Conservation (phyloP, 2,329 filamentous ascomycete genomes). For the Purpureocillium lavendulum region DNA sequence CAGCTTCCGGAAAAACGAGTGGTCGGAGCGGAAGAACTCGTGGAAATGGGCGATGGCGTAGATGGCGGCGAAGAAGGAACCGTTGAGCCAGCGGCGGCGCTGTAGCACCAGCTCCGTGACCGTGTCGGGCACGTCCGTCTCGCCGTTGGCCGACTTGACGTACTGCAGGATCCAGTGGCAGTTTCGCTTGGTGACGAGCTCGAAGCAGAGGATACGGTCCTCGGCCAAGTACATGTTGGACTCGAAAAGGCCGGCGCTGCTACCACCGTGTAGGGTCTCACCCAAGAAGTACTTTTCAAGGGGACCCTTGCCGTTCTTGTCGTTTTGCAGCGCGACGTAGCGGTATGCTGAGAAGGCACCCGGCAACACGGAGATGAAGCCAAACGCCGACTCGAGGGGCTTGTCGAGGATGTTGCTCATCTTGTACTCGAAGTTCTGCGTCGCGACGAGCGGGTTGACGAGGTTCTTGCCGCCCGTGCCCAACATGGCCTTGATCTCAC, state of each 20-base stretch:
- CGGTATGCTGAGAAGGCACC: slow-evolving; percentile 98
- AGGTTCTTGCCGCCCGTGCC: slow-evolving; percentile 76
- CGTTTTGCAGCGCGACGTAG: slow-evolving; percentile 89
- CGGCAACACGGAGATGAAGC: slow-evolving; percentile 93
- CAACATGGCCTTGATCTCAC: slow-evolving; percentile 98
- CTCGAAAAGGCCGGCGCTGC: slow-evolving; percentile 91
- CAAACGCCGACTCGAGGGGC: slow-evolving; percentile 92
- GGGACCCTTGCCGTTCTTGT: slow-evolving; percentile 87
- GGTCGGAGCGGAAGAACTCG: slow-evolving; percentile 89
- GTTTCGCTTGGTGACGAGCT: slow-evolving; percentile 93
- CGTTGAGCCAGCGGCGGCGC: slow-evolving; percentile 94
- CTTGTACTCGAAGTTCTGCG: slow-evolving; percentile 99
- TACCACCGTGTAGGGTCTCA: slow-evolving; percentile 88
- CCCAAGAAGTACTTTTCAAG: slow-evolving; percentile 95
- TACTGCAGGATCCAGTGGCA: slow-evolving; percentile 97
- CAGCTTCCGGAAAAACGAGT: slow-evolving; percentile 78
- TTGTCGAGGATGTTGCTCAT: slow-evolving; percentile 99
- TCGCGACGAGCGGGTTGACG: slow-evolving; percentile 86
- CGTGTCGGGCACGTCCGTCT: slow-evolving; percentile 92
- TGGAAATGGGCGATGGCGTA: slow-evolving; percentile 94
- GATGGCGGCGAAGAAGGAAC: slow-evolving; percentile 94
- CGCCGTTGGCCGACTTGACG: slow-evolving; percentile 92
- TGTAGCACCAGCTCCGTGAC: slow-evolving; percentile 95
- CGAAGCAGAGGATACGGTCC: slow-evolving; percentile 97
- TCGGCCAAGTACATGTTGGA: slow-evolving; percentile 99